Conservation (phyloP, 2,329 filamentous ascomycete species). For the Curvularia spicifera region DNA sequence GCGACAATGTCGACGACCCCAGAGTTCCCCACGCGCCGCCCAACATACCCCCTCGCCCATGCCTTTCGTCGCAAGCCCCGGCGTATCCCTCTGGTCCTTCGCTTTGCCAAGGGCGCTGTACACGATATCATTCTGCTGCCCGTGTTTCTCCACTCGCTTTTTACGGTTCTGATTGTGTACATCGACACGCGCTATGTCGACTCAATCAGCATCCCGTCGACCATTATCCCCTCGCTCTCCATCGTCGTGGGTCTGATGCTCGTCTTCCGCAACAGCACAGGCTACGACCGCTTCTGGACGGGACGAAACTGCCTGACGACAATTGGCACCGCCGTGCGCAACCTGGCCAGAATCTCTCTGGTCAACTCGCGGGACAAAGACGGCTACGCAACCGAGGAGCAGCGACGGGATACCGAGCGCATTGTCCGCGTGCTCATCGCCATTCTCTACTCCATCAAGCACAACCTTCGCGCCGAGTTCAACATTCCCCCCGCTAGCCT, state of each 20-base stretch:
- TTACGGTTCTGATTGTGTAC: slow-evolving; percentile 65
- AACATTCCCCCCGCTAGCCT: slow-evolving; percentile 50
- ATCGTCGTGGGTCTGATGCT: slow-evolving; percentile 73
- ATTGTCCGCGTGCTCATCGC: slow-evolving; percentile 65
- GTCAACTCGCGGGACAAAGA: slow-evolving; percentile 52
- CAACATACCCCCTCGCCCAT: slow-evolving; percentile 56
- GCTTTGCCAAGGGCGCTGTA: slow-evolving; percentile 69
- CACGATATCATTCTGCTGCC: slow-evolving; percentile 65
- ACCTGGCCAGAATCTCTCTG: slow-evolving; percentile 64
- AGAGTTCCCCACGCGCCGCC: slow-evolving; percentile 31
- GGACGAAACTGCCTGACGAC: slow-evolving; percentile 64
- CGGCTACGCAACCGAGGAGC: slow-evolving; percentile 38
- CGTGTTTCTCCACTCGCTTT: slow-evolving; percentile 63
- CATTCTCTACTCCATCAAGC: slow-evolving; percentile 68
- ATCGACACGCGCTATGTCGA: slow-evolving; percentile 59
- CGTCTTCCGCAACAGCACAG: slow-evolving; percentile 69
- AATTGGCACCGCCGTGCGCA: slow-evolving; percentile 64
- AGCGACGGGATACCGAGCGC: slow-evolving; percentile 64
- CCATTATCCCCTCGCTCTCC: slow-evolving; percentile 67
- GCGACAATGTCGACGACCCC: slow-evolving; percentile 16
- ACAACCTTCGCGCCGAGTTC: slow-evolving; percentile 68
- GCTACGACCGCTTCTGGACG: slow-evolving; percentile 70
- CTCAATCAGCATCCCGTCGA: slow-evolving; percentile 62
- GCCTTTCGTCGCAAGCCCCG: slow-evolving; percentile 55
- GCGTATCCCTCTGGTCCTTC: slow-evolving; percentile 68